Conservation (phyloP, 768 basidiomycete species). For the Amanita inopinata region DNA sequence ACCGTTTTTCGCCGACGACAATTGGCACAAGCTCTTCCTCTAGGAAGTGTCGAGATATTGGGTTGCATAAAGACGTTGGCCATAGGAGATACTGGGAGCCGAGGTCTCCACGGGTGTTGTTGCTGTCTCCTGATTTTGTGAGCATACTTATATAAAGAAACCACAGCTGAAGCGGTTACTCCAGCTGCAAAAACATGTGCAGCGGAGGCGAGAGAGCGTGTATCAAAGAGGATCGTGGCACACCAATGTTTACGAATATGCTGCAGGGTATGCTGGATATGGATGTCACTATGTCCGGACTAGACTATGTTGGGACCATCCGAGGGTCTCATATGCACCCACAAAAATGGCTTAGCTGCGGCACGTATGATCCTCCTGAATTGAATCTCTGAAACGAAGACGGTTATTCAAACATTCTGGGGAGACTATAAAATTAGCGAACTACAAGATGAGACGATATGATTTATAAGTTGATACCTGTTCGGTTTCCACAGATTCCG, state of each 20-base stretch:
- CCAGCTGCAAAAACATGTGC: constrained; percentile 3
- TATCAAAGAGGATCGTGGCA: neutral
- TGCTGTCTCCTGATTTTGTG: neutral
- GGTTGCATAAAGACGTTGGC: constrained; percentile 4
- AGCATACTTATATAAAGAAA: constrained; percentile 4
- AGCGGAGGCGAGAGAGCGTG: neutral
- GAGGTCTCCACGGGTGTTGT: neutral
- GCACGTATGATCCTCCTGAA: too few species aligned
- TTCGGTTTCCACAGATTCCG: too few species aligned
- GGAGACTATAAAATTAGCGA: too few species aligned
- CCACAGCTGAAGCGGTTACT: neutral
- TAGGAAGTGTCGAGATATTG: constrained; percentile 13
- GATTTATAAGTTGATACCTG: too few species aligned
- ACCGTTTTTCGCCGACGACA: constrained; percentile 23
- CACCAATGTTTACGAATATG: too few species aligned
- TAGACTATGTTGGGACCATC: constrained; percentile 4
- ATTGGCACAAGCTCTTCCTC: constrained; percentile 22
- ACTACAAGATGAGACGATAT: too few species aligned
- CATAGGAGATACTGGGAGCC: neutral
- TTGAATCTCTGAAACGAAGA: too few species aligned
- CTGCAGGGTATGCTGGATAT: constrained; percentile 2
- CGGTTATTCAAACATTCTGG: too few species aligned
- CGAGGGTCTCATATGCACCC: too few species aligned
- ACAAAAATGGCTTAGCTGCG: too few species aligned
- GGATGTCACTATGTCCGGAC: constrained; percentile 7